These are phyloP conservation scores for Volutella citrinella DNA, from an alignment of 2,329 filamentous ascomycete species.

Conservation along the genomic window DNA sequence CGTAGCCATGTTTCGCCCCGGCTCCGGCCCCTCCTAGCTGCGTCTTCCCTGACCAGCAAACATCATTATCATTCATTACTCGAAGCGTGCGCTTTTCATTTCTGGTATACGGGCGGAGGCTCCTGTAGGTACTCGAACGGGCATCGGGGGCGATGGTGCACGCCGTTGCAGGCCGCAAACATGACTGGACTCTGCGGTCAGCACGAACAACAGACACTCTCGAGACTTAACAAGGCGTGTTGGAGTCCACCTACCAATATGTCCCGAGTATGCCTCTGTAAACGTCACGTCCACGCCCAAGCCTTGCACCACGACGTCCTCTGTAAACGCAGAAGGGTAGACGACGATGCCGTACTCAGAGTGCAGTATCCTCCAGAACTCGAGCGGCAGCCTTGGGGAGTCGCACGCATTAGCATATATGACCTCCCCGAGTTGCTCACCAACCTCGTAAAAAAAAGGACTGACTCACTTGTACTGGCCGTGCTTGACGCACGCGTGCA, in stretches of 20 bases:
- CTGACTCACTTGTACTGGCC: slow-evolving; percentile 34
- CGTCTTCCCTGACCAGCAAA: no score
- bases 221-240: no score
- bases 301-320: slow-evolving; percentile 31
- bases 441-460: background rate
- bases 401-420: no score
- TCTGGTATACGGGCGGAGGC: slow-evolving; percentile 33
- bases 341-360: slow-evolving; percentile 39
- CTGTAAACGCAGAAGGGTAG: slow-evolving; percentile 37
- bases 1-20: no score
- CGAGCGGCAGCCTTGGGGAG: slow-evolving; percentile 30
- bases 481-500: slow-evolving; percentile 36
- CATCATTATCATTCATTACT: no score
- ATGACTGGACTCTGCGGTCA: slow-evolving; percentile 35
- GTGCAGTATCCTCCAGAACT: slow-evolving; percentile 37
- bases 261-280: slow-evolving; percentile 35
- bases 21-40: no score
- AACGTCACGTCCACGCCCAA: slow-evolving; percentile 33
- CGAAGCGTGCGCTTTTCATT: background rate
- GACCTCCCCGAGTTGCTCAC: no score
- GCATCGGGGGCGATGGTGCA: slow-evolving; percentile 31
- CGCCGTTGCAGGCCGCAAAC: slow-evolving; percentile 28
- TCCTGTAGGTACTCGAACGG: slow-evolving; percentile 37
- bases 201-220: background rate
- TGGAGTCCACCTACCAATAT: slow-evolving; percentile 32